Base-by-base conservation (phyloP, 2,329 filamentous ascomycete species). In the Diplodia seriata region DNA sequence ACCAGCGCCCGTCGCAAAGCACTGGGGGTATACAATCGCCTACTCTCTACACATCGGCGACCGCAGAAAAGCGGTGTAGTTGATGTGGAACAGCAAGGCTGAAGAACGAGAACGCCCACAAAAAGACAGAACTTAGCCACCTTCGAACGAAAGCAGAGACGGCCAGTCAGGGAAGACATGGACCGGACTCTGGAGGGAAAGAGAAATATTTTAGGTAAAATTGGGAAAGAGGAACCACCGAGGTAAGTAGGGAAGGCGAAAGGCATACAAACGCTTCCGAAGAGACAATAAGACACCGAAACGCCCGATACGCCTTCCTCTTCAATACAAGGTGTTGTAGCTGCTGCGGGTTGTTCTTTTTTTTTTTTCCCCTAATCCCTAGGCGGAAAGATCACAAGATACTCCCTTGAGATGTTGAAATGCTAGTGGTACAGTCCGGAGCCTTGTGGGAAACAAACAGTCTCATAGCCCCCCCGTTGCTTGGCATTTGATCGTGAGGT, bases 401-500 rank as follows among this genome's bases (percentile, higher is more conserved):
- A 43, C 36, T 49, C 6, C 38, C 14, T 9, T 15, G 23, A 31
- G 18, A 31, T 47, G 15, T 31, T 11, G 2, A n/a, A 47, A 59
- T 26, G 29, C 15, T 23, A 20, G 38, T 29, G 43, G 57, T 50
- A 62, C 40, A 43, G 31, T 62, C 57, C 57, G 26, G 43, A 50
- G 26, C 36, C 40, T 26, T 62, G 57, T 43, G 57, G 57, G 40
- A 40, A 62, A 47, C 43, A 43, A 49, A 12, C 2, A 38, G 36
- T n/a, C 31, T 62, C 57, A 43, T 49, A 40, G 26, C 23, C 47
- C 40, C 40, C 26, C 57, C 40, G 47, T 62, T 49, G 40, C 18
- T 49, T 62, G 57, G 40, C 26, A 4, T 26, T 26, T 20, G 9
- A 20, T 62, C 57, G 57, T 62, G 57, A 50, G 26, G 57, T n/a